Evolutionary conservation across 1,284 basidiomycete genomes (phyloP).

Genomic region (Ceratobasidium sp.): DNA sequence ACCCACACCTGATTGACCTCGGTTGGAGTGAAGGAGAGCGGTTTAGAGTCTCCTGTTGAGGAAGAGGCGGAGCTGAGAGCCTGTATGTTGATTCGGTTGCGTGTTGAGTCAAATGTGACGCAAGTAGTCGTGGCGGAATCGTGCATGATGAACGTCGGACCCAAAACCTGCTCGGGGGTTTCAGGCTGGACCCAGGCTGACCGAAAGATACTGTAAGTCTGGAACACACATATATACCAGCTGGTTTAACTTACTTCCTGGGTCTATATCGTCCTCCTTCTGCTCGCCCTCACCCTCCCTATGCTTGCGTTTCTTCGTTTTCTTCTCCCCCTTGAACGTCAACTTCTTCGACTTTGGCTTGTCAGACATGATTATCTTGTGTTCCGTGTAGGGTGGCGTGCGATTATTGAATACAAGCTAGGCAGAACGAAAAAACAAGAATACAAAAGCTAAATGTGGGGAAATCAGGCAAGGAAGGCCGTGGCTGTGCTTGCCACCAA

Average conservation of each 20-base stretch:
- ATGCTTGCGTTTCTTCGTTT: conserved; percentile 80
- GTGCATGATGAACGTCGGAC: conserved; percentile 83
- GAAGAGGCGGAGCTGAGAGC: conserved; percentile 56
- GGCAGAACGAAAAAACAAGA: too few relatives aligned
- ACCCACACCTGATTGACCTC: conserved; percentile 92
- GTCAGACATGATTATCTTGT: conserved; percentile 55
- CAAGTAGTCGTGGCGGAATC: conserved; percentile 80
- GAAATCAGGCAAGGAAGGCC: too few relatives aligned
- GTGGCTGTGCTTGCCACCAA: too few relatives aligned
- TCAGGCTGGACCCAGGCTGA: conserved; percentile 84
- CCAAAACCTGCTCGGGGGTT: conserved; percentile 75
- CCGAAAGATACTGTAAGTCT: conserved; percentile 50
- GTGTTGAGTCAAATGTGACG: conserved; percentile 80
- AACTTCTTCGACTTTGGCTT: conserved; percentile 74
- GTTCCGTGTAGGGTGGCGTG: not conserved
- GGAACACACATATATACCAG: too few relatives aligned
- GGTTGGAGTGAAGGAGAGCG: conserved; percentile 73
- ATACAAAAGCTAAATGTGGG: too few relatives aligned
- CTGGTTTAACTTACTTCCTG: conserved; percentile 43
- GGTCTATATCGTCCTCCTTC: conserved; percentile 52
- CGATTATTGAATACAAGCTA: not conserved
- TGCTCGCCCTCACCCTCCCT: conserved; percentile 62
- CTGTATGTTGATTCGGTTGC: conserved; percentile 68
- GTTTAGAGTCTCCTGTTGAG: conserved; percentile 49
- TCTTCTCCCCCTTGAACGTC: conserved; percentile 88